Base-by-base conservation (phyloP, 495 filamentous ascomycete species). In the Bombardia bombarda region DNA sequence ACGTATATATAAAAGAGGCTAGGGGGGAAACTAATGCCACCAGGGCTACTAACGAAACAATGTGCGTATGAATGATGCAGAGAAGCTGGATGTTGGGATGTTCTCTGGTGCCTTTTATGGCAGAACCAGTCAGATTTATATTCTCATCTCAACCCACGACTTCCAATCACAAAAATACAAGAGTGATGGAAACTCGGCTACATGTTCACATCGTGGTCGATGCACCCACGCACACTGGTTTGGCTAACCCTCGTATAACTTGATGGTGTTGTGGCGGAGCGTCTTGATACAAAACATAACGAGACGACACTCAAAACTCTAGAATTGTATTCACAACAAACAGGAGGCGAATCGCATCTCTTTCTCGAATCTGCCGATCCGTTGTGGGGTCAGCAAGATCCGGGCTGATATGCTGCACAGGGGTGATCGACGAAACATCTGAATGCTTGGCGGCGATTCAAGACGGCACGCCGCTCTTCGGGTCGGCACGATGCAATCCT, bases 291-390 rank as follows among this genome's bases (percentile, higher is more conserved):
- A 43, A 43, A 43, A 31, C 17, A 13, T 28, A 6, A 6, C 25
- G 12, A 28, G 25, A 22, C 28, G 16, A 32, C 30, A 12, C 30
- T n/a, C 23, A 17, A 28, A n/a, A 32, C 14, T 1, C 14, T 8
- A 7, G 2, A 20, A 16, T 31, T 8, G 19, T 21, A 35, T 12
- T 19, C 13, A 20, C 7, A 18, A 19, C 19, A 26, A 36, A 26
- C 31, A 18, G 41, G 22, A 18, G 41, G 19, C 41, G 26, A 43
- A 43, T 43, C 41, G 41, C 41, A 43, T 43, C 41, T 26, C 21
- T 2, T 24, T 4, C 18, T 7, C 12, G 25, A 12, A 12, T 28
- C 7, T 6, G 7, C 25, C 25, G 25, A 28, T 28, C 25, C 7
- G 12, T 12, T 28, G 25, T 28, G 25, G 6, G 6, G 25, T 12